Evolutionary conservation across 768 basidiomycete species (phyloP), one percentile per base, ranked within the genome.

Genomic region (Lyophyllum shimeji): DNA sequence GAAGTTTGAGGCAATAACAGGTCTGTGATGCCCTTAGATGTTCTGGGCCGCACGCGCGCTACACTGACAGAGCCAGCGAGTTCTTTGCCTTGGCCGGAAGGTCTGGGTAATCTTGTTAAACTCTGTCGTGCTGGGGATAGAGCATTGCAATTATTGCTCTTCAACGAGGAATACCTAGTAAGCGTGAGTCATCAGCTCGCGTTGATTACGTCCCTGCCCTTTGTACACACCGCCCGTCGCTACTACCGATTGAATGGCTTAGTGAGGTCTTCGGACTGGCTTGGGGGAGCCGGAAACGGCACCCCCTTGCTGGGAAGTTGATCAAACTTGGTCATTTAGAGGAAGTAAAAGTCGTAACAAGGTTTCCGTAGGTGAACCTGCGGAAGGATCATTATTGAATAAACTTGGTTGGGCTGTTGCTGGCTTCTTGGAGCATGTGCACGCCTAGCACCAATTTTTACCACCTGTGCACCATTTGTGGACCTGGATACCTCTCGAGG

Each of bases 111-210:
- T 40, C 39, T 40, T 40, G 39, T 40, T 17, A 40, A 40, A 40
- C 39, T 40, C 39, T 40, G 39, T 40, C 39, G 39, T 40, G 39
- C 39, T 40, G 39, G 39, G 39, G 85, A 87, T 87, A 86, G 87
- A 87, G 85, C 84, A 87, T 87, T 89, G 86, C 84, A 87, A 88
- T 87, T 89, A 87, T 89, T 84, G 86, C 85, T 88, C 87, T 87
- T 89, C 85, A 89, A 88, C 84, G 82, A 87, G 86, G 87, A 88
- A 88, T 89, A 81, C 85, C 85, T 87, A 87, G 87, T 88, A 89
- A 86, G 81, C 82, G 82, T 80, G 82, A 86, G 85, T 89, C 85
- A 88, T 87, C 85, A 89, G 85, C 86, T 86, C 87, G 87, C 87
- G 84, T 88, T 88, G 85, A 88, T 52, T 40, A 48, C 52, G 50